Conservation (phyloP, 2,329 filamentous ascomycete genomes). For the Diplocarpon rosae region DNA sequence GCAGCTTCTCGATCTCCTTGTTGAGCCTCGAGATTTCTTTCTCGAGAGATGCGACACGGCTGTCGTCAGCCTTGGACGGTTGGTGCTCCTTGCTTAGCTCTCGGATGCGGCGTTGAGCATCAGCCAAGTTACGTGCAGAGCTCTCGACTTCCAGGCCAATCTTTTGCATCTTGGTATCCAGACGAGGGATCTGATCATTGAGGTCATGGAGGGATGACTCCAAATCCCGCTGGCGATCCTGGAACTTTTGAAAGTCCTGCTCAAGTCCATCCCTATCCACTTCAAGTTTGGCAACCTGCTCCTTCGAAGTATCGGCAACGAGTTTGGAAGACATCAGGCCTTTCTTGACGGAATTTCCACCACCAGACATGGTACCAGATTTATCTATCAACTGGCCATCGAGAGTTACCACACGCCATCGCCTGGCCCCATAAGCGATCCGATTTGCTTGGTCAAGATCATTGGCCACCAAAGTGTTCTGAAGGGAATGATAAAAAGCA, state of each 20-base stretch:
- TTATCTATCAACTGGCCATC: constrained; percentile 95
- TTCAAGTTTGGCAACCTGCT: constrained; percentile 82
- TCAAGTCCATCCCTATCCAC: constrained; percentile 77
- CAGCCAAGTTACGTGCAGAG: constrained; percentile 69
- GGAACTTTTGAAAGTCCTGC: constrained; percentile 70
- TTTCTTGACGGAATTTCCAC: constrained; percentile 79
- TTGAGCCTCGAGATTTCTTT: constrained; percentile 68
- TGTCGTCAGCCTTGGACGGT: constrained; percentile 70
- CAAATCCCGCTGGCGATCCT: constrained; percentile 71
- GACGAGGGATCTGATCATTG: constrained; percentile 65
- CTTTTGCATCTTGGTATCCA: constrained; percentile 90
- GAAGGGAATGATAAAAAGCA: constrained; percentile 90
- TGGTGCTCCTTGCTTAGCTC: constrained; percentile 75
- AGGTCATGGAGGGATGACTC: constrained; percentile 63
- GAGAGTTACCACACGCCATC: constrained; percentile 94
- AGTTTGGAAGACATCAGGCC: constrained; percentile 97
- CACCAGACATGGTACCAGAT: constrained; percentile 97
- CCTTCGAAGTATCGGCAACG: constrained; percentile 73
- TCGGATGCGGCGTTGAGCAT: constrained; percentile 74
- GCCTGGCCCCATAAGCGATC: constrained; percentile 84
- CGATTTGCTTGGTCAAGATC: constrained; percentile 94
- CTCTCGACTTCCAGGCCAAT: constrained; percentile 81
- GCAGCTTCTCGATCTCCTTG: constrained; percentile 69
- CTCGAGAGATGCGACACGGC: constrained; percentile 58
- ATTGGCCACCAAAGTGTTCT: constrained; percentile 87